Conservation (phyloP, 2,329 filamentous ascomycete genomes). For the Dothiorella sarmentorum region DNA sequence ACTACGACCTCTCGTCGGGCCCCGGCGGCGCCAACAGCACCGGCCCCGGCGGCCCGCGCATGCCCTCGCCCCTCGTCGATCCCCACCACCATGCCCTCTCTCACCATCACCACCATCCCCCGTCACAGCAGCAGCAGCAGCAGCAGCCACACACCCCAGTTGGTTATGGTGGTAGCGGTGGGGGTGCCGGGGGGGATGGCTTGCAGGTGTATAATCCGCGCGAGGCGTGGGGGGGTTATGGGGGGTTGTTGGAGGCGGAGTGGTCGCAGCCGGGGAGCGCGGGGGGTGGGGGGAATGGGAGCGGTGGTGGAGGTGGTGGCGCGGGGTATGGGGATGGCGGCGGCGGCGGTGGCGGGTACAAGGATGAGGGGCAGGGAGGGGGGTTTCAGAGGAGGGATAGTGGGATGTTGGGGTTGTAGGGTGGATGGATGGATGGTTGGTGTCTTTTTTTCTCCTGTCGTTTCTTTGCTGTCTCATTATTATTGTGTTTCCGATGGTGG, state of each 20-base stretch:
- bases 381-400: slow-evolving; percentile 14
- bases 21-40: not conserved
- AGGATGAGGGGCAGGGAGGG: not conserved
- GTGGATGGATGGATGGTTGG: not conserved
- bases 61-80: not conserved
- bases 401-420: slow-evolving; percentile 17
- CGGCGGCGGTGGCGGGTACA: not conserved
- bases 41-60: not conserved
- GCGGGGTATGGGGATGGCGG: not conserved
- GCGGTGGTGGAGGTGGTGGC: too few species aligned
- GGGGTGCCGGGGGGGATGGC: not conserved
- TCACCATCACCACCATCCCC: not conserved
- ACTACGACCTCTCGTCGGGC: slow-evolving; percentile 7
- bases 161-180: not conserved
- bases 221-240: not conserved
- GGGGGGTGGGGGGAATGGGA: too few species aligned
- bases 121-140: not conserved
- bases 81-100: not conserved
- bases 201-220: slow-evolving; percentile 10
- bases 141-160: slow-evolving; percentile 8
- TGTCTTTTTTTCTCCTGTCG: not conserved
- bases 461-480: not conserved
- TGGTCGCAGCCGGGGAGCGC: not conserved
- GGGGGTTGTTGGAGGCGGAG: slow-evolving; percentile 2
- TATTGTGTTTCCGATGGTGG: not conserved